These are phyloP conservation scores for Penicillium sp. DNA, from an alignment of 2,329 filamentous ascomycete genomes.

Conservation along the genomic window DNA sequence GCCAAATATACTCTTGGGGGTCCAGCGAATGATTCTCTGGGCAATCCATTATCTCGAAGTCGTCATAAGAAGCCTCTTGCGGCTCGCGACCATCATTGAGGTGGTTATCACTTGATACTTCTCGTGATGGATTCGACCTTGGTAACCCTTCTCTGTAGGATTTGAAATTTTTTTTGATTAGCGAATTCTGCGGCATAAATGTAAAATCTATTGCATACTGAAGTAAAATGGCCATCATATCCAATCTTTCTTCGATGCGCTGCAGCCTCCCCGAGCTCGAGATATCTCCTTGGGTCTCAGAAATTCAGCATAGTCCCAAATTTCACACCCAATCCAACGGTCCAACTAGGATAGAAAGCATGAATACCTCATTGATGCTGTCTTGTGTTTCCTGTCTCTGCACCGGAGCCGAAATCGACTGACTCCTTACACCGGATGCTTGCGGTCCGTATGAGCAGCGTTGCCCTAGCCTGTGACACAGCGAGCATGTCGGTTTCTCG, in stretches of 20 bases:
- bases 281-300: background rate
- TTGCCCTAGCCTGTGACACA: conserved; percentile 25
- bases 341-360: background rate
- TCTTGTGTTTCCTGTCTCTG: background rate
- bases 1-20: background rate
- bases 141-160: conserved; percentile 13
- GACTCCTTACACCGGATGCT: background rate
- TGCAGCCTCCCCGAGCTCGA: conserved; percentile 15
- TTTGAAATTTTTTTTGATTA: rapidly evolving
- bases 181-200: background rate
- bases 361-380: background rate
- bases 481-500: conserved; percentile 27
- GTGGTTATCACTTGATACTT: background rate
- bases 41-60: background rate
- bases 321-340: background rate
- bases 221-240: conserved; percentile 21
- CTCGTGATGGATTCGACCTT: background rate
- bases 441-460: conserved; percentile 21
- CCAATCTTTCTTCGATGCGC: conserved; percentile 23
- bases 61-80: background rate
- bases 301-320: background rate
- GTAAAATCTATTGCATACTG: conserved; percentile 1
- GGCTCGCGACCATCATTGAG: background rate
- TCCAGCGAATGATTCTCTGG: background rate
- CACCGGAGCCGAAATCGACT: background rate